Evolutionary conservation across 345 rosid genomes (phyloP), one percentile per base, ranked within the genome.

Genomic region (Gossypium rotundifolium): DNA sequence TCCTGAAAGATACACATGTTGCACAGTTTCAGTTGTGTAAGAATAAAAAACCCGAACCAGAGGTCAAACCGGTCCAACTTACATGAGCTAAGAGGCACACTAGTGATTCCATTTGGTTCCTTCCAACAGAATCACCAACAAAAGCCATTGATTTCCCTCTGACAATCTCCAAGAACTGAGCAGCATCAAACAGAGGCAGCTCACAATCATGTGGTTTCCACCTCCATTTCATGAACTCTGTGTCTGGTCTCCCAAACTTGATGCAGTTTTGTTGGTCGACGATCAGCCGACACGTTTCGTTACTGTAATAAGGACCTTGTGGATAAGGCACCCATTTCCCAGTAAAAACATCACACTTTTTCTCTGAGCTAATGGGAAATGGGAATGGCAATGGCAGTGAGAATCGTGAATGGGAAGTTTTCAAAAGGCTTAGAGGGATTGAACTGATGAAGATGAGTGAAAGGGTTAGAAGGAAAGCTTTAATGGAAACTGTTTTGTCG

Each of bases 51-150:
- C 49, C 1, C 40, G 40, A 33, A 33, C 40, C 40, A 33, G 40
- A 33, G 40, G 40, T 33, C 40, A 7, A 33, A 33, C 40, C 7
- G 40, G 7, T 33, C 40, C n/a, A 51, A 51, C 82, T 81, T 79
- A 81, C 88, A 58, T 27, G 16, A 11, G 85, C 68, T 74, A 85
- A 72, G 29, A 86, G 80, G 74, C 87, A 86, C 11, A 78, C 9
- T 54, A 86, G 9, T 18, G 89, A 86, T 20, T 86, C 79, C 87
- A 86, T 80, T 57, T 86, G 89, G 83, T 84, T 86, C 69, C 84
- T 79, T 59, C 80, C 89, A 0, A 86, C 77, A 1, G 88, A 85
- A 65, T 85, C 88, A 38, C 88, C 87, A n/a, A 85, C 79, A 66
- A 85, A 85, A 11, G 87, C 87, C 76, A 83, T 61, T 0, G 82